Percentiles rank a stretch among this genome's conserved stretches.
phyloP scores from a whole-genome alignment of 2,329 filamentous ascomycete genomes.

The Chrysoporthe cubensis region DNA sequence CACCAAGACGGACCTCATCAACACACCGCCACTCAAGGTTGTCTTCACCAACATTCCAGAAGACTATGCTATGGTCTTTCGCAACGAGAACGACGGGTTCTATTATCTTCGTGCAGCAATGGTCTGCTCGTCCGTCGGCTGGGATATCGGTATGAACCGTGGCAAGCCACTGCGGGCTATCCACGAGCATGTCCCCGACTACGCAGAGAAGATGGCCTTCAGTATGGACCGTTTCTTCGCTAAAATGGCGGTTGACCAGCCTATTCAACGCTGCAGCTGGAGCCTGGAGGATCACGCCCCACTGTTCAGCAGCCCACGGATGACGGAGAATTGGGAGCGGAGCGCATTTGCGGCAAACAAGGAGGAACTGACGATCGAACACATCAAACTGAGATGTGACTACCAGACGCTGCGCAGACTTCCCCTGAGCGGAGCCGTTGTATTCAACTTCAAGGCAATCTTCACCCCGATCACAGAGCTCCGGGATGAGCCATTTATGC shows the following conservation, averaged over 20 bases:
- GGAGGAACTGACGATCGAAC: constrained; percentile 53
- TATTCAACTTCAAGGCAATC: constrained; percentile 88
- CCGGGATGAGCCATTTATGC: constrained; percentile 72
- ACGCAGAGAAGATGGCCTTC: constrained; percentile 84
- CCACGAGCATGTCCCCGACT: constrained; percentile 76
- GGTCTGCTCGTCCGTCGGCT: constrained; percentile 79
- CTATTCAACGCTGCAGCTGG: constrained; percentile 87
- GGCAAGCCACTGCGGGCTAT: constrained; percentile 72
- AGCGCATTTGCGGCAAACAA: constrained; percentile 59
- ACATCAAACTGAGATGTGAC: constrained; percentile 76
- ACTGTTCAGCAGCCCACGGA: constrained; percentile 72
- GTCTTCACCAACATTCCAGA: constrained; percentile 81
- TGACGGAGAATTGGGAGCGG: constrained; percentile 62
- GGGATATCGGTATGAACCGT: constrained; percentile 77
- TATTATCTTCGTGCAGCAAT: constrained; percentile 78
- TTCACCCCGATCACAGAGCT: constrained; percentile 77
- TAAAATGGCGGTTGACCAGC: constrained; percentile 72
- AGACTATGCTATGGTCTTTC: constrained; percentile 78
- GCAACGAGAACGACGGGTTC: constrained; percentile 70
- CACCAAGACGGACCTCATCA: constrained; percentile 62
- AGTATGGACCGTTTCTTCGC: constrained; percentile 89
- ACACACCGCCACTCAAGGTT: constrained; percentile 68
- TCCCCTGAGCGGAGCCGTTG: constrained; percentile 73
- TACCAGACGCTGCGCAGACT: constrained; percentile 86
- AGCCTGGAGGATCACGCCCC: constrained; percentile 76